Evolutionary conservation across 257 asterid genomes (phyloP).

Genomic region (Jacaranda copaia): DNA sequence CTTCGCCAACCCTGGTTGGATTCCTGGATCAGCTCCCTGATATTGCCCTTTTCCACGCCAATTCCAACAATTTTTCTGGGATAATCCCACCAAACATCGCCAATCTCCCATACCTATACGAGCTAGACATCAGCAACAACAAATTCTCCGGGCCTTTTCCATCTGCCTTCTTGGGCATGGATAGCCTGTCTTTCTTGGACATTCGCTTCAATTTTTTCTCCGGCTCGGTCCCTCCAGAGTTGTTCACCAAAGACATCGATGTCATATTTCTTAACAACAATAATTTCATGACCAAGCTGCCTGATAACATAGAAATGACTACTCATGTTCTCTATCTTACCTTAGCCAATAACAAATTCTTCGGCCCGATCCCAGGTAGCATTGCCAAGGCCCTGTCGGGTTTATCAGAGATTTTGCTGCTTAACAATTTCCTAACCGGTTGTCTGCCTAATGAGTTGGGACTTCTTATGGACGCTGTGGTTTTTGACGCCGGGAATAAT

Average conservation of each 20-base stretch:
- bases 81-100: conserved; percentile 50
- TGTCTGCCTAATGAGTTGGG: conserved; percentile 77
- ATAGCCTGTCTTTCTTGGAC: conserved; percentile 61
- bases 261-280: conserved; percentile 75
- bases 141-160: conserved; percentile 73
- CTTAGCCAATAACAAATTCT: conserved; percentile 72
- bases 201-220: conserved; percentile 73
- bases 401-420: conserved; percentile 55
- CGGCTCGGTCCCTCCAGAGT: conserved; percentile 69
- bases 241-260: conserved; percentile 56
- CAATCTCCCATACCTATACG: conserved; percentile 65
- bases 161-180: conserved; percentile 52
- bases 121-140: conserved; percentile 84
- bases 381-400: conserved; percentile 43
- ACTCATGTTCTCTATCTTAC: conserved; percentile 54
- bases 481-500: conserved; percentile 65
- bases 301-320: conserved; percentile 45
- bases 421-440: conserved; percentile 65
- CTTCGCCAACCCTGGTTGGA: conserved; percentile 64
- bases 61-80: conserved; percentile 74
- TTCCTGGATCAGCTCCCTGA: conserved; percentile 82
- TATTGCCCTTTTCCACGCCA: conserved; percentile 84
- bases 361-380: conserved; percentile 69
- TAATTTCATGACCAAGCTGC: conserved; percentile 59
- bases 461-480: conserved; percentile 53